phyloP scores from a whole-genome alignment of 2,329 filamentous ascomycete genomes.

The Cucurbitaria berberidis region DNA sequence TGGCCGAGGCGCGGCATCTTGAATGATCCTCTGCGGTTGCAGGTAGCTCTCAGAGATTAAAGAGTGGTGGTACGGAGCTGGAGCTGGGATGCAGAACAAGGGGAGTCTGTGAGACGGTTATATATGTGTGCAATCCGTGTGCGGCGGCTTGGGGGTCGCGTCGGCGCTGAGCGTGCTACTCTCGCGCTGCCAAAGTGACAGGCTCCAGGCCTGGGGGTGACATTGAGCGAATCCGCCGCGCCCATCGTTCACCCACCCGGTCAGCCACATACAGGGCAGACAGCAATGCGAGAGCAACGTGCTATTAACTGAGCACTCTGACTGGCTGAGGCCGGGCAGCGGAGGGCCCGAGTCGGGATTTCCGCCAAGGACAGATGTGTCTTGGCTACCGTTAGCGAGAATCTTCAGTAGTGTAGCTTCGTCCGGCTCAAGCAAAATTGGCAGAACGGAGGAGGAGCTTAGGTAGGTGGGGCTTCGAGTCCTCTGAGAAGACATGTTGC shows the following conservation, averaged over 20 bases:
- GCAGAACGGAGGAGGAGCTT: slow-evolving; percentile 6
- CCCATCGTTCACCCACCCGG: slow-evolving; percentile 7
- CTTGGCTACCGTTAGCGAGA: neutral
- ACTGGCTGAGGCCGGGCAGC: slow-evolving; percentile 16
- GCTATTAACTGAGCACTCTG: slow-evolving; percentile 11
- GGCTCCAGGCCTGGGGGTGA: slow-evolving; percentile 18
- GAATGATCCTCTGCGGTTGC: slow-evolving; percentile 14
- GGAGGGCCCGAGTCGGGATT: neutral
- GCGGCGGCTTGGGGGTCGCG: slow-evolving; percentile 14
- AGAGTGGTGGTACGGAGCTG: slow-evolving; percentile 22
- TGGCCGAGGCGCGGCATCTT: slow-evolving; percentile 32
- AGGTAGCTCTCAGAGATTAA: slow-evolving; percentile 17
- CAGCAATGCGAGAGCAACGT: slow-evolving; percentile 21
- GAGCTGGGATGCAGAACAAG: slow-evolving; percentile 19
- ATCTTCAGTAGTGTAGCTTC: slow-evolving; percentile 1
- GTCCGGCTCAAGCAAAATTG: slow-evolving; percentile 12
- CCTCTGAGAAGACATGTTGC: neutral
- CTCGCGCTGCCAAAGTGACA: slow-evolving; percentile 11
- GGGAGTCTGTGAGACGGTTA: slow-evolving; percentile 20
- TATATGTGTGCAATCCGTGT: slow-evolving; percentile 24
- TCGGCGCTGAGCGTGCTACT: slow-evolving; percentile 14
- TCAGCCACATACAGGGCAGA: slow-evolving; percentile 17
- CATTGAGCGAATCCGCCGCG: slow-evolving; percentile 14
- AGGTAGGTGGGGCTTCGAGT: neutral
- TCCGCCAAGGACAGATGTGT: neutral